A percentile compares a stretch with the other conserved stretches of the same genome.
Conservation (phyloP, 2,329 filamentous ascomycete genomes). For the Ophiosphaerella korrae region DNA sequence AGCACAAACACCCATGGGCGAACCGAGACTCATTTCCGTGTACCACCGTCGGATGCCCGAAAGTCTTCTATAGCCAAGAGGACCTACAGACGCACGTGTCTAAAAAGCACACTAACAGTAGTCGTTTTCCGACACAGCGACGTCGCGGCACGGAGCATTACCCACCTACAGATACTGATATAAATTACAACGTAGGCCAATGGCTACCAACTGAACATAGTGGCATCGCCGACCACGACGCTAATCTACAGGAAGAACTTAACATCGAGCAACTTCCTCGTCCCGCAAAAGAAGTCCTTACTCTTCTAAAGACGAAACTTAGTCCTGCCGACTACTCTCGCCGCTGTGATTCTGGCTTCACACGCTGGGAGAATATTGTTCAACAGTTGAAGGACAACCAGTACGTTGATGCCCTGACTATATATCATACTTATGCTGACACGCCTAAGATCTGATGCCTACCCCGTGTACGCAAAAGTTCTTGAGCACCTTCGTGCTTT, state of each 20-base stretch:
- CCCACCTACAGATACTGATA: no score
- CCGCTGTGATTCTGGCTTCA: conserved; percentile 2
- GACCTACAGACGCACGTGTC: conserved; percentile 16
- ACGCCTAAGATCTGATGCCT: background rate
- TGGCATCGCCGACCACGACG: no score
- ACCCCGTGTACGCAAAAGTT: conserved; percentile 1
- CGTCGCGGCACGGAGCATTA: background rate
- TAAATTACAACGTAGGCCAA: background rate
- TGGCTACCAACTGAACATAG: background rate
- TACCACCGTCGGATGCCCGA: conserved; percentile 5
- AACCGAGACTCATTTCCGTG: conserved; percentile 3
- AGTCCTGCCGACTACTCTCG: background rate
- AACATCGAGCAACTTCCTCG: background rate
- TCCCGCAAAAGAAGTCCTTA: background rate
- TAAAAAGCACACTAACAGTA: conserved; percentile 10
- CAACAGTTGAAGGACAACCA: background rate
- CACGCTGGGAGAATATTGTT: conserved; percentile 2
- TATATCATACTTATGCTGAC: background rate
- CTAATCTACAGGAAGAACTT: background rate
- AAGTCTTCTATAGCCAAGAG: conserved; percentile 10
- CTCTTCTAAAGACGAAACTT: background rate
- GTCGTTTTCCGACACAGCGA: conserved; percentile 1
- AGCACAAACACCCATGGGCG: conserved; percentile 8
- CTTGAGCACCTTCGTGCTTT: conserved; percentile 1
- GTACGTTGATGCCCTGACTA: background rate